phyloP scores from a whole-genome alignment of 2,329 filamentous ascomycete species.

The Aureobasidium subglaciale region DNA sequence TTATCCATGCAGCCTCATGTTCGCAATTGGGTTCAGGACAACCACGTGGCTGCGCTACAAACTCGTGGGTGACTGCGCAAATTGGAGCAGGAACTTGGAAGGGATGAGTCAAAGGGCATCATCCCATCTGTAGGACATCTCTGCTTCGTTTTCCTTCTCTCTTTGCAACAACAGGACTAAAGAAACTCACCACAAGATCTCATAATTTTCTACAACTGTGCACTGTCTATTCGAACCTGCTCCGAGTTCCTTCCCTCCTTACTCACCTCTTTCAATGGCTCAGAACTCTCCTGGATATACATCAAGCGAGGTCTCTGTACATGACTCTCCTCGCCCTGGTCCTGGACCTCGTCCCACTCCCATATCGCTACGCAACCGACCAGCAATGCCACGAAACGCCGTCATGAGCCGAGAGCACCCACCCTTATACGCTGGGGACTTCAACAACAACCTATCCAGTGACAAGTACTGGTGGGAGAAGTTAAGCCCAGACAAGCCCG shows the following conservation, averaged over 20 bases:
- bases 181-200: neutral
- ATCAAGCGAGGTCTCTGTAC: neutral
- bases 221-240: too few species aligned
- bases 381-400: neutral
- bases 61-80: neutral
- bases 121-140: neutral
- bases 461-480: constrained; percentile 9
- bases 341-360: too few species aligned
- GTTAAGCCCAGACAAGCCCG: neutral
- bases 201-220: too few species aligned
- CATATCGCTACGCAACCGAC: neutral
- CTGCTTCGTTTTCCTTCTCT: neutral
- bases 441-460: neutral
- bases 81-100: neutral
- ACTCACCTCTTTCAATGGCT: too few species aligned
- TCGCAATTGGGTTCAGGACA: too few species aligned
- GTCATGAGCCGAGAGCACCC: neutral
- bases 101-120: neutral
- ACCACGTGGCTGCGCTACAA: too few species aligned
- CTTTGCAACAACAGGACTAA: too few species aligned
- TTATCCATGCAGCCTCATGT: too few species aligned
- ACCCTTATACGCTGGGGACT: neutral
- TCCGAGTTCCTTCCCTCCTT: too few species aligned
- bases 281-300: neutral
- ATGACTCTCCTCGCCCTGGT: neutral